Conservation (phyloP, 2,329 filamentous ascomycete genomes). For the Colletotrichum echinochloae region DNA sequence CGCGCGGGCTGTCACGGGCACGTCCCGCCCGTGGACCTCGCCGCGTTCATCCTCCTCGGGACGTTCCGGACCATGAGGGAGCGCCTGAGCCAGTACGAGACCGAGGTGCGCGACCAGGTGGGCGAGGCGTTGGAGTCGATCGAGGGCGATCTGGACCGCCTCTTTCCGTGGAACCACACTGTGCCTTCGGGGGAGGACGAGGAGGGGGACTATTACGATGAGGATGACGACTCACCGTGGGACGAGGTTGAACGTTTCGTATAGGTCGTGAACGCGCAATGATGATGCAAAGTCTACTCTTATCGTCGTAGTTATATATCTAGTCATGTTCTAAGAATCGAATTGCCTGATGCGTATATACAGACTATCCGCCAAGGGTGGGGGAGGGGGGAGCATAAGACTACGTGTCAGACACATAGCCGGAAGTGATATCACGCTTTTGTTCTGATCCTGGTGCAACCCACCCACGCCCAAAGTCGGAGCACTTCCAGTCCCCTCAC, state of each 20-base stretch:
- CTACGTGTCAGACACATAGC: background rate
- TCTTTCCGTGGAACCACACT: background rate
- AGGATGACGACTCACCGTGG: no score
- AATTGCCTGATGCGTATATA: background rate
- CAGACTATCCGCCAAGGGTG: no score
- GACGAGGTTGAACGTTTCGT: no score
- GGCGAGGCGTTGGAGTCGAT: background rate
- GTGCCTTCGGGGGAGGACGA: fast-evolving
- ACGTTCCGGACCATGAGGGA: background rate
- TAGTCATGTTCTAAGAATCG: background rate
- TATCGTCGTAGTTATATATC: no score
- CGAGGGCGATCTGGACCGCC: background rate
- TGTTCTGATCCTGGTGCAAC: background rate
- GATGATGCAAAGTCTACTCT: no score
- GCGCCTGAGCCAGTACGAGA: background rate
- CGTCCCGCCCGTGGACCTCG: background rate
- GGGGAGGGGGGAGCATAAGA: no score
- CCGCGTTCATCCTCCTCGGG: background rate
- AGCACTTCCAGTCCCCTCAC: background rate
- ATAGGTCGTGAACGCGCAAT: no score
- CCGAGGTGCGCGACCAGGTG: background rate
- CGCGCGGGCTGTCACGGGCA: background rate
- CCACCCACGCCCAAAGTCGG: background rate
- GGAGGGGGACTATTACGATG: no score
- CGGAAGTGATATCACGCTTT: constrained; percentile 12